Evolutionary conservation across 2,329 filamentous ascomycete genomes (phyloP), one percentile per base, ranked within the genome.

Genomic region (Trichoderma breve): DNA sequence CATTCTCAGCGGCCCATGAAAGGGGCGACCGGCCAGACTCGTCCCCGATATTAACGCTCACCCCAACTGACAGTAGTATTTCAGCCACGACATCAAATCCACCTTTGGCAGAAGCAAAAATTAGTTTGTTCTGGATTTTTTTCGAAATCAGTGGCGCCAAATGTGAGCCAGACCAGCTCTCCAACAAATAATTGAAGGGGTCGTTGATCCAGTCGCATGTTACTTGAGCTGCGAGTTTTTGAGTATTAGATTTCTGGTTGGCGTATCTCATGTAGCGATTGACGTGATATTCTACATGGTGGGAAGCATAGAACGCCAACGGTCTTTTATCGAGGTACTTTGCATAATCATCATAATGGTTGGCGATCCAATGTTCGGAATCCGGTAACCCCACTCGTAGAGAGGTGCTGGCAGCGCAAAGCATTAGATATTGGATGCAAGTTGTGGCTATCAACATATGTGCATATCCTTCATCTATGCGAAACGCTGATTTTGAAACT

Each of bases 191-290:
- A 14, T 18, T 9, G 8, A n/a, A 14, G 4, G 61, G 36, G 2
- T 14, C 2, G 15, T 26, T 0, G 5, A 6, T 9, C 18, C 18
- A 32, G 0, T 34, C 2, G 2, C 1, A 0, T n/a, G 3, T 21
- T 6, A 65, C 3, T 11, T 18, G 39, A 24, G 6, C 14, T 5
- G 1, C 2, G 18, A 47, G 18, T 0, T 65, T 0, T 24, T 32
- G 6, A 15, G 32, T 11, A 14, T 18, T 4, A 1, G 3, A 1
- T 1, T 11, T 6, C 1, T 11, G 2, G 6, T 11, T 8, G 14
- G 6, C 26, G 9, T 58, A 30, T 32, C 3, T 6, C 0, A 6
- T n/a, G 18, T 11, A 32, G 9, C 12, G 0, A 24, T 53, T 3
- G 6, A 53, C 6, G 2, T 65, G 62, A 2, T 14, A 11, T 9